A percentile compares a stretch with the other conserved stretches of the same genome.
These are phyloP conservation scores for Rugosomyces carneus DNA, from an alignment of 1,284 basidiomycete genomes.

Conservation along the genomic window DNA sequence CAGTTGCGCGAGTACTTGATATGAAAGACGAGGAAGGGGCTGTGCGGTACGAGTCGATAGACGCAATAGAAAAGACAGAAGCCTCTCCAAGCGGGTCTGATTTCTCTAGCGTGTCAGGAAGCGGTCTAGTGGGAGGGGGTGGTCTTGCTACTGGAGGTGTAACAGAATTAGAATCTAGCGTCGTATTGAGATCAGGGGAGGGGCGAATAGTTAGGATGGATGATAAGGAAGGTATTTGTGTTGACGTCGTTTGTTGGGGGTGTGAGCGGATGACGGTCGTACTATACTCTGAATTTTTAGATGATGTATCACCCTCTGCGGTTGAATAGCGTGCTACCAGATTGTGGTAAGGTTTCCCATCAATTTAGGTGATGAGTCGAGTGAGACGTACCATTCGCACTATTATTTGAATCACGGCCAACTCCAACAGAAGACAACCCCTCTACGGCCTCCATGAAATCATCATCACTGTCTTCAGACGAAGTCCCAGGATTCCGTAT, in stretches of 20 bases:
- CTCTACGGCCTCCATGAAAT: conserved; percentile 63
- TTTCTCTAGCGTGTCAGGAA: conserved; percentile 10
- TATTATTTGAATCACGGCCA: conserved; percentile 43
- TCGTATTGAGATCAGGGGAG: conserved; percentile 26
- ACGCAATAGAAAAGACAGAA: conserved; percentile 57
- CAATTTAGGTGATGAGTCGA: conserved; percentile 8
- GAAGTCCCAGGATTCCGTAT: conserved; percentile 31
- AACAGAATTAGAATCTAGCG: conserved; percentile 21
- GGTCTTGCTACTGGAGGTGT: conserved; percentile 18
- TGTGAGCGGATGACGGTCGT: conserved; percentile 57
- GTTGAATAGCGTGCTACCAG: conserved; percentile 32
- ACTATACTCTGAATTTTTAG: conserved; percentile 53
- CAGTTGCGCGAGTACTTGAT: conserved; percentile 62
- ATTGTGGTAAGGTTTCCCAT: conserved; percentile 1
- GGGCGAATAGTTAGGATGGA: conserved; percentile 70
- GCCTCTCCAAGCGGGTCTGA: conserved; percentile 30
- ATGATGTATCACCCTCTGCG: conserved; percentile 35
- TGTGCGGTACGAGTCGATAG: conserved; percentile 65
- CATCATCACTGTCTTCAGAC: conserved; percentile 65
- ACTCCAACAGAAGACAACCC: conserved; percentile 47
- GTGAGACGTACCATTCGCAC: conserved; percentile 29
- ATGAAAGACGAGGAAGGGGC: conserved; percentile 46
- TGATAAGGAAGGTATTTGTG: conserved; percentile 53
- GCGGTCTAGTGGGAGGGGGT: conserved; percentile 8
- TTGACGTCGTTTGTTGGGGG: conserved; percentile 28